Base-by-base conservation (phyloP, 371 early-diverging fungal genomes). In the Mucor piriformis region DNA sequence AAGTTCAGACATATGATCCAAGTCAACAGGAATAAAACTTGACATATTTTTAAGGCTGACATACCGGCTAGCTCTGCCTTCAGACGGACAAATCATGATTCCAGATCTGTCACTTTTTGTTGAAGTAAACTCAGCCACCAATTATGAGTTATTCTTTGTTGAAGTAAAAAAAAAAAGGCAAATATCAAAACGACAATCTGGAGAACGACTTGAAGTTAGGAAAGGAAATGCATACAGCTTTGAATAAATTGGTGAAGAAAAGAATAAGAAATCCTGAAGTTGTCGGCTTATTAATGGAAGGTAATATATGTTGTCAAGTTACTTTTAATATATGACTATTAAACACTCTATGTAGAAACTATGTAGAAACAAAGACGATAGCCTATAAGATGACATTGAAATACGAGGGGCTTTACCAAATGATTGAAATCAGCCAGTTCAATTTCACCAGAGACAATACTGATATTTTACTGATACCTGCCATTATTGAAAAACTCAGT, bases 111-210 rank as follows among this genome's bases (percentile, higher is more conserved):
- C 44, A 4, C 46, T 59, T 7, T 62, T 62, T 47, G 18, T 62
- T 37, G 63, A 67, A 25, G 23, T 40, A 1, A 24, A 47, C 27
- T 59, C 67, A 16, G 29, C n/a, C n/a, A 55, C 43, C 21, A 58
- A 59, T 18, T 59, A 50, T 35, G 63, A 62, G 44, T 55, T 66
- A 6, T 51, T 62, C n/a, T 50, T 59, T 52, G 59, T 67, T 12
- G 52, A 67, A 59, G 63, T 62, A 0, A 0, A 67, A 67, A 25
- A 57, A 33, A 47, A 50, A 59, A 32, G 67, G 57, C n/a, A 62
- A 67, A 1, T 55, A 51, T 25, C 21, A 35, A 13, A 67, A 67
- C 13, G 25, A 38, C 20, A 21, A 59, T 24, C 25, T 59, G 35
- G 63, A 56, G 18, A 35, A 43, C 16, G 62, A 67, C 13, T 10